phyloP scores from a whole-genome alignment of 768 basidiomycete genomes.

The Hericium coralloides region DNA sequence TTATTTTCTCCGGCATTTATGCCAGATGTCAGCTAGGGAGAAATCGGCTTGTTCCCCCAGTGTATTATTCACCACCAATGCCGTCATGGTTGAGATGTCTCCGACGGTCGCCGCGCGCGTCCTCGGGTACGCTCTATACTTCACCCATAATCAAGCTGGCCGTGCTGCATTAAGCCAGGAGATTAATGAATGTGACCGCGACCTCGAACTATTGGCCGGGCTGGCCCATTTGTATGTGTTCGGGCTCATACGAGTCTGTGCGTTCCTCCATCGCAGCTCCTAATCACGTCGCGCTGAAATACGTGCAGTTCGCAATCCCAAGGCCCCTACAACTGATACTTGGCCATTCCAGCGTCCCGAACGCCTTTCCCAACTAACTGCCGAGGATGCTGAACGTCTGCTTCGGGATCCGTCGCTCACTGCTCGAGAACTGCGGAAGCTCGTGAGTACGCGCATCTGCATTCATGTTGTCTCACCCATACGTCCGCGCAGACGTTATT shows the following conservation, averaged over 20 bases:
- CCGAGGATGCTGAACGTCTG: background rate
- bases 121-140: conserved; percentile 1
- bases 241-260: background rate
- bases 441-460: background rate
- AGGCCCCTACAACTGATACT: background rate
- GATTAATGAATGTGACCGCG: background rate
- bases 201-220: background rate
- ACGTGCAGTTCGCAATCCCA: background rate
- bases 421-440: background rate
- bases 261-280: background rate
- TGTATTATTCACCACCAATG: too few species aligned
- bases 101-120: conserved; percentile 1
- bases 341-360: background rate
- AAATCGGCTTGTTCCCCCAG: too few species aligned
- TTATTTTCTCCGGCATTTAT: too few species aligned
- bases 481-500: background rate
- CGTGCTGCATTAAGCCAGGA: background rate
- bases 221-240: background rate
- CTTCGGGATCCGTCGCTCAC: background rate
- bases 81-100: too few species aligned
- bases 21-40: too few species aligned
- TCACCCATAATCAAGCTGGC: conserved; percentile 1
- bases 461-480: background rate
- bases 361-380: too few species aligned
- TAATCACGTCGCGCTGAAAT: background rate